Percentiles rank a stretch among this genome's conserved stretches.
phyloP scores from a whole-genome alignment of 2,329 filamentous ascomycete genomes.

The Fusarium sp. region DNA sequence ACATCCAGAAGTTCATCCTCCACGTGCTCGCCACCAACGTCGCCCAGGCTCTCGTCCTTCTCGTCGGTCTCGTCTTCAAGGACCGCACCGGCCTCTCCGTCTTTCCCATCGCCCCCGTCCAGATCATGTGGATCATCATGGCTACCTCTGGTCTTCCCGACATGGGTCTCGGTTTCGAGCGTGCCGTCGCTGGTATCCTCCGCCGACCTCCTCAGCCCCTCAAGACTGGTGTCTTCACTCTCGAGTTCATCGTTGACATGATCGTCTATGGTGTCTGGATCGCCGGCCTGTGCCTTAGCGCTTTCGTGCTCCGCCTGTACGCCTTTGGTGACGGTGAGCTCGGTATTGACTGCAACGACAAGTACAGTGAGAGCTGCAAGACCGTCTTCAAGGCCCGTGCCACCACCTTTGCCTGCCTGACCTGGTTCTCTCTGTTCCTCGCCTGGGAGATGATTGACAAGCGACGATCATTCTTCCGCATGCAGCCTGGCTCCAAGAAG shows the following conservation, averaged over 20 bases:
- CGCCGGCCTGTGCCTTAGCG: slow-evolving; percentile 70
- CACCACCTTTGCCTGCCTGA: slow-evolving; percentile 79
- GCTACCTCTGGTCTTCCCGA: slow-evolving; percentile 80
- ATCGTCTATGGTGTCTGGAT: slow-evolving; percentile 77
- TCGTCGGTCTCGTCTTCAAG: slow-evolving; percentile 80
- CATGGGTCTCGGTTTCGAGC: slow-evolving; percentile 82
- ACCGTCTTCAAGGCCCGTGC: slow-evolving; percentile 78
- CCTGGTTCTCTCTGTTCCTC: slow-evolving; percentile 81
- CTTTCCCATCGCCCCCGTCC: slow-evolving; percentile 79
- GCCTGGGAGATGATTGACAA: slow-evolving; percentile 84
- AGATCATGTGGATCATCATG: slow-evolving; percentile 87
- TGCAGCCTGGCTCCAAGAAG: slow-evolving; percentile 71
- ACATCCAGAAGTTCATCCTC: slow-evolving; percentile 81
- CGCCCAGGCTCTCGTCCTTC: slow-evolving; percentile 75
- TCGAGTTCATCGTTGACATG: slow-evolving; percentile 75
- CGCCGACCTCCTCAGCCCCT: slow-evolving; percentile 73
- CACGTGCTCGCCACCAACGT: slow-evolving; percentile 78
- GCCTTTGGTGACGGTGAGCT: slow-evolving; percentile 72
- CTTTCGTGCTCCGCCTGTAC: slow-evolving; percentile 74
- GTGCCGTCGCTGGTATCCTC: slow-evolving; percentile 77
- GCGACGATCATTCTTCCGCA: slow-evolving; percentile 79
- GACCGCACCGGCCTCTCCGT: slow-evolving; percentile 73
- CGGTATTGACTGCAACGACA: slow-evolving; percentile 70
- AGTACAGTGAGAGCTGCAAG: slow-evolving; percentile 66
- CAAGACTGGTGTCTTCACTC: slow-evolving; percentile 72